phyloP scores from a whole-genome alignment of 2,329 filamentous ascomycete species.

The Pseudopyrenochaeta lycopersici region DNA sequence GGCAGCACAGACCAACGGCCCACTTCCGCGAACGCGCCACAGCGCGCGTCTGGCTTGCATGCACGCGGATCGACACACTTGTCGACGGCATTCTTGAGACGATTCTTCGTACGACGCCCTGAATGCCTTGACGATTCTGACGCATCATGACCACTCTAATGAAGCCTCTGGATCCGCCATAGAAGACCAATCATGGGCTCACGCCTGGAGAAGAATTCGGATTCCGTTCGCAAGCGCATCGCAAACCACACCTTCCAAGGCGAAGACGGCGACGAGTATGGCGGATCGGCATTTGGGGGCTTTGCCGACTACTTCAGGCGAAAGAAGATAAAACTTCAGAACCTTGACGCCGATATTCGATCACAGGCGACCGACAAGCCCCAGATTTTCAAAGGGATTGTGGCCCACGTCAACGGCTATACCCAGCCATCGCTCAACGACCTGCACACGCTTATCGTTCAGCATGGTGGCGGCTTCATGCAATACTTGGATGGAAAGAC shows the following conservation, averaged over 20 bases:
- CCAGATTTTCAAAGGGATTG: conserved; percentile 87
- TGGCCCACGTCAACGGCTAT: conserved; percentile 93
- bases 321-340: conserved; percentile 97
- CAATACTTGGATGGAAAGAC: conserved; percentile 97
- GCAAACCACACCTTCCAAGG: conserved; percentile 77
- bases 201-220: conserved; percentile 67
- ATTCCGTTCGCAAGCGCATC: conserved; percentile 69
- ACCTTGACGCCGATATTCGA: conserved; percentile 84
- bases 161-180: conserved; percentile 26
- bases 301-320: conserved; percentile 92
- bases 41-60: conserved; percentile 19
- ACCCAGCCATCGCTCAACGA: conserved; percentile 92
- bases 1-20: too few species aligned
- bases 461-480: conserved; percentile 92
- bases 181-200: conserved; percentile 63
- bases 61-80: too few species aligned
- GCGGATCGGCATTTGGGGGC: conserved; percentile 84
- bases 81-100: too few species aligned
- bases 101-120: conserved; percentile 12
- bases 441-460: conserved; percentile 86
- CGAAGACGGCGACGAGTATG: conserved; percentile 91
- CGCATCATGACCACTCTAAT: conserved; percentile 39
- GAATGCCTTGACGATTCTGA: conserved; percentile 1
- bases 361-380: conserved; percentile 74
- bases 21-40: conserved; percentile 23